phyloP scores from a whole-genome alignment of 225 moss, liverwort and hornwort genomes.

The Pseudisothecium myosuroides region DNA sequence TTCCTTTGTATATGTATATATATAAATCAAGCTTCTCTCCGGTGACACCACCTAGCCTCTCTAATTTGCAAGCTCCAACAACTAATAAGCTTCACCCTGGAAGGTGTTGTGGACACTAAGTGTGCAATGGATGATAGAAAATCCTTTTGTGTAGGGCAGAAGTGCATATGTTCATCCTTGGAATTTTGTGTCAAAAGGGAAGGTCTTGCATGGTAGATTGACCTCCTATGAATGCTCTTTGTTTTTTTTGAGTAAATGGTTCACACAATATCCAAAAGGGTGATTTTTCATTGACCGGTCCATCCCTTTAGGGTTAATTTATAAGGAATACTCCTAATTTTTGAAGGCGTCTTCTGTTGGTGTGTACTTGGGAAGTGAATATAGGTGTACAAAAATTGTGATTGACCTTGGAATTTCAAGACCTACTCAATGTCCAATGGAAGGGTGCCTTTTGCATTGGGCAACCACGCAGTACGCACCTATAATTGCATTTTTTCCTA shows the following conservation, averaged over 20 bases:
- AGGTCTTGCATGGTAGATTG: not conserved
- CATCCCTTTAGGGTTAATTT: rapidly evolving
- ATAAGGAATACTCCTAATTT: rapidly evolving
- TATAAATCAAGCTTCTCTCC: too few species aligned
- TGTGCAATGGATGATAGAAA: not conserved
- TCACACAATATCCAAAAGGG: rapidly evolving
- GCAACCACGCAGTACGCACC: rapidly evolving
- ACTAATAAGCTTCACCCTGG: too few species aligned
- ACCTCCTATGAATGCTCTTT: not conserved
- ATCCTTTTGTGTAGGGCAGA: rapidly evolving
- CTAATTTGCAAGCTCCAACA: not conserved
- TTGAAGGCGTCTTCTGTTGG: rapidly evolving
- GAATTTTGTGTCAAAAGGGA: not conserved
- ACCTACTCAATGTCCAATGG: rapidly evolving
- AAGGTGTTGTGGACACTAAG: not conserved
- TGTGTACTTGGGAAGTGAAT: rapidly evolving
- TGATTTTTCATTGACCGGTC: rapidly evolving
- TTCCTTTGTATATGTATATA: too few species aligned
- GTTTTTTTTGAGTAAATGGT: not conserved
- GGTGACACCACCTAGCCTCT: too few species aligned
- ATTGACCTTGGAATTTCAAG: rapidly evolving
- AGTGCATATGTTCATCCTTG: not conserved
- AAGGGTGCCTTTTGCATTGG: rapidly evolving
- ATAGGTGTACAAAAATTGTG: rapidly evolving
- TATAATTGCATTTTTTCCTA: rapidly evolving